phyloP scores from a whole-genome alignment of 2,329 filamentous ascomycete genomes.

The Hypoxylon sp. region DNA sequence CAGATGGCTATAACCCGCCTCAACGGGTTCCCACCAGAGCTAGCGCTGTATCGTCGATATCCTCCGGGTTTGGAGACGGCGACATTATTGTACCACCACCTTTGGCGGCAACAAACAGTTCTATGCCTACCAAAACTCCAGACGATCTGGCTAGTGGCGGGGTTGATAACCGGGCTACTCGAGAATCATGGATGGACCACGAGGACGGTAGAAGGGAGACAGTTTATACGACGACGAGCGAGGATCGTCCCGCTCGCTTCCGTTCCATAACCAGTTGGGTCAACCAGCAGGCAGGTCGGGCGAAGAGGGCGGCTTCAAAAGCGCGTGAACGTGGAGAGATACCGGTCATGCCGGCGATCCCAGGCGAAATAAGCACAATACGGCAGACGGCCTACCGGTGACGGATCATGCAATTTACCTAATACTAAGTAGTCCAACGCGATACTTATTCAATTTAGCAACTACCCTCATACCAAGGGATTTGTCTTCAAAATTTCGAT shows the following conservation, averaged over 20 bases:
- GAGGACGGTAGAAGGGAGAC: conserved; percentile 61
- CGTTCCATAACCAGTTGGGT: conserved; percentile 75
- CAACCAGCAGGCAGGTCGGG: conserved; percentile 71
- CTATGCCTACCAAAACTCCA: conserved; percentile 32
- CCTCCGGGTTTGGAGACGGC: conserved; percentile 75
- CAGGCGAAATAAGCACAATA: conserved; percentile 45
- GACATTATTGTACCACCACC: conserved; percentile 66
- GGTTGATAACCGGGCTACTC: conserved; percentile 44
- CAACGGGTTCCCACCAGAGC: conserved; percentile 58
- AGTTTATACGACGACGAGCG: conserved; percentile 66
- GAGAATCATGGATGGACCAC: conserved; percentile 58
- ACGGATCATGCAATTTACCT: conserved; percentile 28
- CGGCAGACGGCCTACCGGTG: conserved; percentile 48
- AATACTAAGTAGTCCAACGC: conserved; percentile 28
- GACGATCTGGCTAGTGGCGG: neutral
- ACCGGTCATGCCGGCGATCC: conserved; percentile 49
- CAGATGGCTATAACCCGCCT: conserved; percentile 56
- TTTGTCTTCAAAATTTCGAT: conserved; percentile 5
- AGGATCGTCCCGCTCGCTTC: conserved; percentile 70
- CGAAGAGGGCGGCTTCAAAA: conserved; percentile 64
- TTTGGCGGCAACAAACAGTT: conserved; percentile 42
- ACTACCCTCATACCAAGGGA: neutral
- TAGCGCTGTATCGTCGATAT: conserved; percentile 72
- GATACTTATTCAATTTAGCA: conserved; percentile 19
- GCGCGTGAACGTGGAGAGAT: conserved; percentile 52